These are phyloP conservation scores for Verbascum thapsus DNA, from an alignment of 257 asterid species.

Conservation along the genomic window DNA sequence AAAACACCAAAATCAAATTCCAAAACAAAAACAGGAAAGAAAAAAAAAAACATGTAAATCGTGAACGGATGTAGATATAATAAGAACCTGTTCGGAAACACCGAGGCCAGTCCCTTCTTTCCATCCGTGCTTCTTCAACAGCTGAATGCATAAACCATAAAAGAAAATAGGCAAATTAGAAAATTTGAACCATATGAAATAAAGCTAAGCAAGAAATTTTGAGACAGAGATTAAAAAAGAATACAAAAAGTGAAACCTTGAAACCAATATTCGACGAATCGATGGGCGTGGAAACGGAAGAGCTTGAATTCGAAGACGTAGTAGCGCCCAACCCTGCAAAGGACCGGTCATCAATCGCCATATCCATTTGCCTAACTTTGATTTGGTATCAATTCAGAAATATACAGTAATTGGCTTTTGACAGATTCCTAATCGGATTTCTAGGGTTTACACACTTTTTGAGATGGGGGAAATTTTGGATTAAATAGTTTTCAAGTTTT, in stretches of 20 bases:
- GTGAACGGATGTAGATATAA: background rate
- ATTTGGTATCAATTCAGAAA: background rate
- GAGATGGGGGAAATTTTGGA: too few relatives aligned
- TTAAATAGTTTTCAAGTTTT: too few relatives aligned
- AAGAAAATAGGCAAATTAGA: background rate
- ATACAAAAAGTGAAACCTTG: conserved; percentile 32
- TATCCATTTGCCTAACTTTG: conserved; percentile 10
- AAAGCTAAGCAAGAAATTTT: background rate
- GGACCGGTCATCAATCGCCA: conserved; percentile 40
- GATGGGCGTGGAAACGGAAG: conserved; percentile 49
- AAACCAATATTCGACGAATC: conserved; percentile 60
- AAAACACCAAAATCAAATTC: conserved; percentile 1
- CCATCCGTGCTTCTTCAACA: conserved; percentile 94
- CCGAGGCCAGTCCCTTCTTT: conserved; percentile 93
- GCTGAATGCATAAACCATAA: conserved; percentile 44
- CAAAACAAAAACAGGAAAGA: background rate
- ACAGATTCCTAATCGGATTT: background rate
- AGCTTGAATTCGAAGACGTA: conserved; percentile 23
- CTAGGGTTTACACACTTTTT: background rate
- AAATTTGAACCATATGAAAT: background rate
- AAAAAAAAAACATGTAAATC: background rate
- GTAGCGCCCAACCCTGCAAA: conserved; percentile 38
- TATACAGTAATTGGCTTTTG: too few relatives aligned
- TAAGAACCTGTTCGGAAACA: conserved; percentile 64
- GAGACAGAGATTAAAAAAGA: background rate